Base-by-base conservation (phyloP, 2,329 filamentous ascomycete genomes). In the Magnaporthiopsis incrustans region DNA sequence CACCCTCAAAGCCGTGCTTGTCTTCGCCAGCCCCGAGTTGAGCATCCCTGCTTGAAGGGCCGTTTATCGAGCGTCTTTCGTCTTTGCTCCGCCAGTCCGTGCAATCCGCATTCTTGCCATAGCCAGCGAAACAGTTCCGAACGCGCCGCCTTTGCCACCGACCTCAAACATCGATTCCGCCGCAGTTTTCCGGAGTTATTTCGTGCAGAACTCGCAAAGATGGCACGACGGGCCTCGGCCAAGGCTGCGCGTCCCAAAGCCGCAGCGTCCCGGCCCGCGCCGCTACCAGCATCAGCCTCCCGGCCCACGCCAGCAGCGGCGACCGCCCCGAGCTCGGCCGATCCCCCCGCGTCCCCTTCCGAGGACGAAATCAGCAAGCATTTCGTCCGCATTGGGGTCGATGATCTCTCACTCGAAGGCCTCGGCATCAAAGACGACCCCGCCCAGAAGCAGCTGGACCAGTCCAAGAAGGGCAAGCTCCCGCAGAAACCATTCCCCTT, bases 401-500 rank as follows among this genome's bases (percentile, higher is more conserved):
- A 74, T 6, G 68, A 81, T 18, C 44, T 53, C 32, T 70, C 75
- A 32, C 77, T 84, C 53, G 74, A 76, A 56, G 73, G 75, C 2
- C 71, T 85, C 25, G 79, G 78, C 1, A 72, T 83, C 32, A 61
- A 75, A 76, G 2, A 63, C 70, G 68, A 67, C 64, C 14, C n/a
- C 68, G 68, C 63, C 32, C 27, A 58, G 14, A 50, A n/a, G 35
- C 32, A 35, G 26, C n/a, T n/a, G 61, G 32, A 25, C n/a, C n/a
- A 71, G 67, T 53, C 53, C 15, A 27, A 38, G 25, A 64, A 61
- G n/a, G 66, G 56, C 57, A 62, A 26, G 65, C 67, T 61, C 66
- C 67, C 53, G 35, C 70, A 71, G 30, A 77, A 75, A 59, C 80
- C 84, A 0, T 91, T 91, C 64, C 82, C 78, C 10, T 89, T 92